Evolutionary conservation across 345 rosid genomes (phyloP).

Genomic region (Mangifera indica): DNA sequence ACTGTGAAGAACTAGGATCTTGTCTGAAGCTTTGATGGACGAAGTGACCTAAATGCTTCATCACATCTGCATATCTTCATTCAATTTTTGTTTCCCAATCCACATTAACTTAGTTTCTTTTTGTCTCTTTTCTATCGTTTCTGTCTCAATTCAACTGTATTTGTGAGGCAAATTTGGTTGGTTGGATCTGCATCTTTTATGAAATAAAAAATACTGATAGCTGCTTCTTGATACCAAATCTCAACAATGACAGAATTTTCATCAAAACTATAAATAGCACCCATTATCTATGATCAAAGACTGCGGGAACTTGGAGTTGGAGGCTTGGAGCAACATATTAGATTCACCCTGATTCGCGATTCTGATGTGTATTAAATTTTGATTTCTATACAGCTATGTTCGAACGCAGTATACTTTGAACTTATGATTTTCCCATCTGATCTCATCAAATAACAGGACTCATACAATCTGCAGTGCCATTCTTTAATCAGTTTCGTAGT

Average conservation of each 20-base stretch:
- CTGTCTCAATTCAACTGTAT: background rate
- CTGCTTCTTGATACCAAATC: background rate
- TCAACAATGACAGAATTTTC: background rate
- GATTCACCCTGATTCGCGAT: no score
- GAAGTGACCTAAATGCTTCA: background rate
- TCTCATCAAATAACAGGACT: no score
- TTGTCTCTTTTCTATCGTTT: background rate
- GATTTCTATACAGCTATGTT: no score
- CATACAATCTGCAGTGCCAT: no score
- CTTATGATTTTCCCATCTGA: no score
- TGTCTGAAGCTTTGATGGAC: background rate
- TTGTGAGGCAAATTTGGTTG: conserved; percentile 5
- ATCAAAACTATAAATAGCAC: background rate
- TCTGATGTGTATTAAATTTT: no score
- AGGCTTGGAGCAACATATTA: no score
- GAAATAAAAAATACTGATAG: background rate
- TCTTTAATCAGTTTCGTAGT: no score
- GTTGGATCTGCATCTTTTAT: background rate
- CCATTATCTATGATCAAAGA: background rate
- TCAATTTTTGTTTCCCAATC: background rate
- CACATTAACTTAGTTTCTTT: background rate
- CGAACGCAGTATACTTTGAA: no score
- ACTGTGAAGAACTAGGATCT: conserved; percentile 54
- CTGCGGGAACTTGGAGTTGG: no score
- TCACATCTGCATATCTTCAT: background rate